Base-by-base conservation (phyloP, 2,329 filamentous ascomycete genomes). In the Exophiala spinifera region DNA sequence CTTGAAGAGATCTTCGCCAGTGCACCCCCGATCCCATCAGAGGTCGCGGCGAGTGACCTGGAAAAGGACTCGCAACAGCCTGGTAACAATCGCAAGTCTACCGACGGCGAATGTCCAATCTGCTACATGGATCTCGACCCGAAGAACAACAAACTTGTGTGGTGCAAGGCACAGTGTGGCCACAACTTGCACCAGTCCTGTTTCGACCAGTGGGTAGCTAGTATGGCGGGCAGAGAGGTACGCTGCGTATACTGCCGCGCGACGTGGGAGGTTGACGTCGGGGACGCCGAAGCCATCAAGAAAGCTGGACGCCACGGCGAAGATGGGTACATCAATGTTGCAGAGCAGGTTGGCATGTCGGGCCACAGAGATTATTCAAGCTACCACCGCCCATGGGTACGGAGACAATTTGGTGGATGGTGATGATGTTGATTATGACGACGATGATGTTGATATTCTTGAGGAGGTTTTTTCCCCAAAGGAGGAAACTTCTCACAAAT, bases 51-150 rank as follows among this genome's bases (percentile, higher is more conserved):
- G 3, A 25, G 7, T 25, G 23, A 73, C 8, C 43, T 45, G 10
- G 44, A 59, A 5, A 49, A 56, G 14, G 68, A 73, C 5, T 75
- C 77, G 15, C 79, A 79, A 15, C n/a, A n/a, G n/a, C n/a, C n/a
- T n/a, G n/a, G n/a, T n/a, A 51, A 54, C 21, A 61, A 54, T 7
- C 78, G 81, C 53, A 85, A 84, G 62, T 71, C 79, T 1, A 67
- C 84, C 31, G 79, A 84, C 48, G 83, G 81, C 19, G 81, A 85
- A 56, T 86, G 83, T 62, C 80, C 82, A 0, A 81, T 86, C 58
- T 86, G 83, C 67, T 82, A 80, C 64, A 79, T 77, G 69, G 77
- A 81, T 47, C 76, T 83, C 49, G 72, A 77, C 21, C 65, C 74
- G 1, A 39, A 51, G 19, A 72, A 72, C 10, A 70, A 78, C 52